Evolutionary conservation across 1,284 basidiomycete genomes (phyloP).

Genomic region (Tylopilus orsonianus): DNA sequence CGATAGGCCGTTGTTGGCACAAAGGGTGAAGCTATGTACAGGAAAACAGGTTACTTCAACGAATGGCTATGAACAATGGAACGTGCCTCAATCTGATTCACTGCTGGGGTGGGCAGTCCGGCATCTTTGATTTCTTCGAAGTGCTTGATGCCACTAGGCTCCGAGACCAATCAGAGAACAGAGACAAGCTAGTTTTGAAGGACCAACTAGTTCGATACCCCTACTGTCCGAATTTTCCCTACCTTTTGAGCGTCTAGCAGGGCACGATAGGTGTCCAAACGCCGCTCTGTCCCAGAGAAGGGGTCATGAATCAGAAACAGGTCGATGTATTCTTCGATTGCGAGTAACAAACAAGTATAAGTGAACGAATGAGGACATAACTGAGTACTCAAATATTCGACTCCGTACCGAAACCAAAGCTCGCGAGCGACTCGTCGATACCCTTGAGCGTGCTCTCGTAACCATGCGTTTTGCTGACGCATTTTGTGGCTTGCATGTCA

Average conservation of each 20-base stretch:
- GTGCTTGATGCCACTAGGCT: conserved; percentile 66
- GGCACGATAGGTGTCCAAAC: conserved; percentile 64
- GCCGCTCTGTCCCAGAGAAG: conserved; percentile 53
- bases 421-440: conserved; percentile 56
- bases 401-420: conserved; percentile 50
- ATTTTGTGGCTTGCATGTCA: conserved; percentile 57
- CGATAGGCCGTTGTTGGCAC: conserved; percentile 80
- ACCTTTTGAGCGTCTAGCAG: conserved; percentile 56
- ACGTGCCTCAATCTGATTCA: conserved; percentile 82
- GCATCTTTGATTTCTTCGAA: conserved; percentile 71
- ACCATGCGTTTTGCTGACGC: conserved; percentile 51
- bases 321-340: conserved; percentile 63
- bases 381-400: not conserved
- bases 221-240: conserved; percentile 70
- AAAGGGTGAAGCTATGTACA: conserved; percentile 72
- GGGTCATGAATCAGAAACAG: conserved; percentile 80
- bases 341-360: not conserved
- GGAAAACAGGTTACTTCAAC: conserved; percentile 4
- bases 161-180: not conserved
- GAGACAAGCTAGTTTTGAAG: not conserved
- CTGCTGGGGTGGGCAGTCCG: conserved; percentile 62
- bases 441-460: conserved; percentile 58
- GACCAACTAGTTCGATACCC: conserved; percentile 77
- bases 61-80: conserved; percentile 1
- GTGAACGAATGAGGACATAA: conserved; percentile 12